Conservation (phyloP, 495 filamentous ascomycete genomes). For the Aspergillus coremiiformis region DNA sequence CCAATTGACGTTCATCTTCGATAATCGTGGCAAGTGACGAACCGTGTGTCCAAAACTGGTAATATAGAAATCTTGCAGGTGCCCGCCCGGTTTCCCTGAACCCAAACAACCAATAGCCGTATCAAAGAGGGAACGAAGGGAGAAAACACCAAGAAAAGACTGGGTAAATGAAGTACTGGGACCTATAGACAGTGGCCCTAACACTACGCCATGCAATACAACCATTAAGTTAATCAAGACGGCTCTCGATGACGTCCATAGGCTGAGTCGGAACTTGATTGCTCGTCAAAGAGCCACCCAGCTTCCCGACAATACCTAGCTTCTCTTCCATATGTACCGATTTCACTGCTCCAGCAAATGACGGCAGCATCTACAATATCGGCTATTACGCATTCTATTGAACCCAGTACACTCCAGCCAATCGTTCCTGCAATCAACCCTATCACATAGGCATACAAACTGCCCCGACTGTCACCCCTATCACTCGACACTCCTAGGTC, state of each 20-base stretch:
- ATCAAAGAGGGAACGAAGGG: background rate
- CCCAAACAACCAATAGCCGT: background rate
- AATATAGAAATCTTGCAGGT: too few relatives aligned
- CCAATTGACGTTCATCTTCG: background rate
- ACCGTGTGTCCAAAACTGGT: background rate
- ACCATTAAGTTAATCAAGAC: background rate
- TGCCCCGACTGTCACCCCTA: constrained; percentile 59
- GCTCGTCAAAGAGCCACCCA: constrained; percentile 68
- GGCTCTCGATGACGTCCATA: constrained; percentile 1
- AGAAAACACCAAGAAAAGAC: background rate
- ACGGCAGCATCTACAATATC: constrained; percentile 88
- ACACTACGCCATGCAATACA: background rate
- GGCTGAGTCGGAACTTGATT: background rate
- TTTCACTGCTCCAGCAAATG: constrained; percentile 90
- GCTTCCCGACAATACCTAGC: constrained; percentile 82
- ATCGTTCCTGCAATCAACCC: constrained; percentile 86
- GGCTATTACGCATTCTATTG: constrained; percentile 86
- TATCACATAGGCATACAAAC: constrained; percentile 90
- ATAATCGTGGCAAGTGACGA: background rate
- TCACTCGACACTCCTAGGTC: constrained; percentile 51
- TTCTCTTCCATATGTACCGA: constrained; percentile 57
- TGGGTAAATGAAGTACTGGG: background rate
- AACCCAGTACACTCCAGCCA: constrained; percentile 91
- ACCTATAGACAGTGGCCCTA: background rate
- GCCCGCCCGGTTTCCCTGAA: background rate